These are phyloP conservation scores for Lentinus polychrous DNA, from an alignment of 1,284 basidiomycete genomes.

Conservation along the genomic window DNA sequence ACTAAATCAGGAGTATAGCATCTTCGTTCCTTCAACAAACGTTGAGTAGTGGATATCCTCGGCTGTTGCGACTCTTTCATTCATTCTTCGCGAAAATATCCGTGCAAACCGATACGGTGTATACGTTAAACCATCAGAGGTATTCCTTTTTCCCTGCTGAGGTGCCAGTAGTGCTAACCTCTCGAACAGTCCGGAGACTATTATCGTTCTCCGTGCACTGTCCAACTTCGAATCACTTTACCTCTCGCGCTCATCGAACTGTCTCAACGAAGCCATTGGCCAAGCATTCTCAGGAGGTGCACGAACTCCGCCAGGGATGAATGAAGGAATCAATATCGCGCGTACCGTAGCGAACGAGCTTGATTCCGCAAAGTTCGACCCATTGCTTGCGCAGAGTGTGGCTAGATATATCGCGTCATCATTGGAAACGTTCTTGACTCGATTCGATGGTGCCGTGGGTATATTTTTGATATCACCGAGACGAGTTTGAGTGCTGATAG, in stretches of 20 bases:
- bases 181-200: constrained; percentile 75
- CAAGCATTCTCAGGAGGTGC: constrained; percentile 65
- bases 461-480: neutral
- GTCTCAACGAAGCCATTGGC: constrained; percentile 74
- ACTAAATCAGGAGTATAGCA: constrained; percentile 52
- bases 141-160: constrained; percentile 23
- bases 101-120: constrained; percentile 90
- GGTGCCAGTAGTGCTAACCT: constrained; percentile 1
- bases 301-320: constrained; percentile 63
- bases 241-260: constrained; percentile 74
- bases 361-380: constrained; percentile 90
- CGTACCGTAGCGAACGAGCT: constrained; percentile 83
- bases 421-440: constrained; percentile 57
- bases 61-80: constrained; percentile 84
- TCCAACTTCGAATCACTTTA: constrained; percentile 80
- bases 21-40: constrained; percentile 86
- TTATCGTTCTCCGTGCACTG: constrained; percentile 79
- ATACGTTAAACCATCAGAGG: constrained; percentile 81
- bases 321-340: constrained; percentile 72
- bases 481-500: neutral
- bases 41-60: constrained; percentile 79
- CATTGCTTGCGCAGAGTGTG: constrained; percentile 72
- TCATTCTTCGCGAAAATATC: constrained; percentile 94
- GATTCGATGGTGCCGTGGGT: constrained; percentile 65
- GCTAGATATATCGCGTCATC: constrained; percentile 66